A percentile compares a stretch with the other conserved stretches of the same genome.
Conservation (phyloP, 768 basidiomycete species). For the Amanita rubescens region DNA sequence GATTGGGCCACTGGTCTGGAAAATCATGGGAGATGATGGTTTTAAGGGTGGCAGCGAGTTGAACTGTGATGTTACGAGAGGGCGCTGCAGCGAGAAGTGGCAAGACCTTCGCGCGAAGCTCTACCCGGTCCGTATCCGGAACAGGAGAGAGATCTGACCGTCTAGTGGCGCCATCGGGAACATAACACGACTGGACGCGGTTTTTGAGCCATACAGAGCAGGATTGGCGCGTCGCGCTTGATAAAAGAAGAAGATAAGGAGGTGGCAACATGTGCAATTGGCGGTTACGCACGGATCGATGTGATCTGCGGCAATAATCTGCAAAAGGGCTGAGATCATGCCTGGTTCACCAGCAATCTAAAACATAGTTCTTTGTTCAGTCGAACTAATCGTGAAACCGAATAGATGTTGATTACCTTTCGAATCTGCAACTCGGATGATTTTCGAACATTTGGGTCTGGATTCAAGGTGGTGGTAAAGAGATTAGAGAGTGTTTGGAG, state of each 20-base stretch:
- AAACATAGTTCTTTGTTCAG: constrained; percentile 9
- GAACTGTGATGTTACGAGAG: constrained; percentile 61
- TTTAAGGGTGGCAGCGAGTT: constrained; percentile 69
- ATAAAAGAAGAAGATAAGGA: background rate
- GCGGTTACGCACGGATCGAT: constrained; percentile 61
- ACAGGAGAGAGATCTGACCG: constrained; percentile 61
- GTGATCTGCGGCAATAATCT: constrained; percentile 74
- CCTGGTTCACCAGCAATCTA: constrained; percentile 79
- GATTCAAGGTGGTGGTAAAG: constrained; percentile 72
- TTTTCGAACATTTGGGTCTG: constrained; percentile 83
- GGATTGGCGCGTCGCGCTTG: constrained; percentile 70
- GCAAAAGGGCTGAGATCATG: constrained; percentile 74
- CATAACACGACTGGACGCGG: constrained; percentile 65
- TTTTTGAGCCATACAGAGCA: constrained; percentile 89
- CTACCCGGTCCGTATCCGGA: constrained; percentile 58
- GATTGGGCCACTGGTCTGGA: constrained; percentile 64
- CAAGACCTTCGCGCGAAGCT: constrained; percentile 62
- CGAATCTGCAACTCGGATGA: constrained; percentile 83
- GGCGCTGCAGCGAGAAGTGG: constrained; percentile 64
- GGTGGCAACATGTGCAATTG: constrained; percentile 21
- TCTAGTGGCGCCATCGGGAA: constrained; percentile 33
- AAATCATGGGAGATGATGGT: constrained; percentile 71
- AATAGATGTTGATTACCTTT: constrained; percentile 42
- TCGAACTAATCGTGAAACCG: background rate
- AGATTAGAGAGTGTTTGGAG: constrained; percentile 68